These are phyloP conservation scores for Oryza nivara DNA, from an alignment of 176 grass and related monocot species.

Conservation along the genomic window DNA sequence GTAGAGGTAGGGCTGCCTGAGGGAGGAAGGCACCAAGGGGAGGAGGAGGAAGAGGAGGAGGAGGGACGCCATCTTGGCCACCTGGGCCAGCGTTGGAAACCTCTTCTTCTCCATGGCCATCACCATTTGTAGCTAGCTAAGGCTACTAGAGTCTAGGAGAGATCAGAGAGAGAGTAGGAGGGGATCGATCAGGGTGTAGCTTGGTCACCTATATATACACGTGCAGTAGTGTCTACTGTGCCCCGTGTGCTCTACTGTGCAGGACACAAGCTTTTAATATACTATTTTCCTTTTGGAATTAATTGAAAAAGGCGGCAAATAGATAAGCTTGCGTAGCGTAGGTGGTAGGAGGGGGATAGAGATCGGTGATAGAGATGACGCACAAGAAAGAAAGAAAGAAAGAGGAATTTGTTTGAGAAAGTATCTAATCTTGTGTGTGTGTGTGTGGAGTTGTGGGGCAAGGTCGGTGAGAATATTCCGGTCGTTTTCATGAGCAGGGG, in stretches of 20 bases:
- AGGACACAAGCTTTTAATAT: slow-evolving; percentile 7
- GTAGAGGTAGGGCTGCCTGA: slow-evolving; percentile 68
- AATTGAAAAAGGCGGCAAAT: neutral
- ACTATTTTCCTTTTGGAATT: neutral
- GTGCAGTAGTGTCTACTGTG: neutral
- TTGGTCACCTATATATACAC: slow-evolving; percentile 34
- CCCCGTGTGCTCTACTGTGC: neutral
- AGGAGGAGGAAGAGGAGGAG: slow-evolving; percentile 51
- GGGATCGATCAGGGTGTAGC: neutral
- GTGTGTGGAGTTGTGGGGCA: slow-evolving; percentile 2
- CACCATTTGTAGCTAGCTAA: neutral
- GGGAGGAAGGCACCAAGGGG: slow-evolving; percentile 51
- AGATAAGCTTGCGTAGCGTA: neutral
- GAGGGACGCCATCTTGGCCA: slow-evolving; percentile 50
- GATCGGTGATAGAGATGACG: slow-evolving; percentile 1
- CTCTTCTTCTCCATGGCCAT: slow-evolving; percentile 27
- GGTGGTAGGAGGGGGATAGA: neutral
- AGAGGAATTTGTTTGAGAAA: neutral
- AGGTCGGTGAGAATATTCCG: slow-evolving; percentile 35
- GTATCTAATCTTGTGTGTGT: neutral
- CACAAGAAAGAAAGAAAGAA: neutral
- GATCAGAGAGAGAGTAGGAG: neutral
- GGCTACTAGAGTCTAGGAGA: neutral
- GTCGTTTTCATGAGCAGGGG: neutral
- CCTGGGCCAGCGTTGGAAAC: slow-evolving; percentile 43